Conservation (phyloP, 176 grass and related monocot genomes). For the Triticum urartu region DNA sequence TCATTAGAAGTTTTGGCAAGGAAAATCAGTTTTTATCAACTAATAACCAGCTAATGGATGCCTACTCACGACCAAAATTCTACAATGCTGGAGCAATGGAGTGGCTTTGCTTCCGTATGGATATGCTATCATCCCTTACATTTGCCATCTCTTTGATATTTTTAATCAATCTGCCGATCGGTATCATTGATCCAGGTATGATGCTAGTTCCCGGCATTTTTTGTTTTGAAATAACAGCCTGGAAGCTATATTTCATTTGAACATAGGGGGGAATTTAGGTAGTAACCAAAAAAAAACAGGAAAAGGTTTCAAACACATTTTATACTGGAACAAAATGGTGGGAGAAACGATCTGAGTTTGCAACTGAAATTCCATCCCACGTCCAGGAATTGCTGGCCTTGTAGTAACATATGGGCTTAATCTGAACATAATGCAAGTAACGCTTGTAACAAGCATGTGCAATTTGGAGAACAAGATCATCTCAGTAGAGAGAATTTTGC, state of each 20-base stretch:
- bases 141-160: constrained; percentile 21
- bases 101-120: constrained; percentile 21
- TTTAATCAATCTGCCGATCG: neutral
- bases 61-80: constrained; percentile 12
- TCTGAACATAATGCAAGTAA: constrained; percentile 74
- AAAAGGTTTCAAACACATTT: neutral
- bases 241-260: neutral
- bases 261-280: neutral
- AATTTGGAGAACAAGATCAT: constrained; percentile 77
- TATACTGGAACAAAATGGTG: neutral
- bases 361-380: neutral
- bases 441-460: constrained; percentile 69
- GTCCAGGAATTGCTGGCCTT: constrained; percentile 18
- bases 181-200: constrained; percentile 4
- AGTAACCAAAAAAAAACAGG: neutral
- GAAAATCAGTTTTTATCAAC: constrained; percentile 5
- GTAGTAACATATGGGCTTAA: constrained; percentile 76
- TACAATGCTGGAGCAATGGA: constrained; percentile 16
- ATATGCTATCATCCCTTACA: constrained; percentile 14
- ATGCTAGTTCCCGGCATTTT: neutral
- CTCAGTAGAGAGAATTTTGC: constrained; percentile 75
- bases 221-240: neutral
- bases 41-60: constrained; percentile 7
- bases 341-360: neutral
- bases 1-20: constrained; percentile 13